Percentiles rank a stretch among this genome's conserved stretches.
Conservation (phyloP, 2,329 filamentous ascomycete genomes). For the Colletotrichum sp. region DNA sequence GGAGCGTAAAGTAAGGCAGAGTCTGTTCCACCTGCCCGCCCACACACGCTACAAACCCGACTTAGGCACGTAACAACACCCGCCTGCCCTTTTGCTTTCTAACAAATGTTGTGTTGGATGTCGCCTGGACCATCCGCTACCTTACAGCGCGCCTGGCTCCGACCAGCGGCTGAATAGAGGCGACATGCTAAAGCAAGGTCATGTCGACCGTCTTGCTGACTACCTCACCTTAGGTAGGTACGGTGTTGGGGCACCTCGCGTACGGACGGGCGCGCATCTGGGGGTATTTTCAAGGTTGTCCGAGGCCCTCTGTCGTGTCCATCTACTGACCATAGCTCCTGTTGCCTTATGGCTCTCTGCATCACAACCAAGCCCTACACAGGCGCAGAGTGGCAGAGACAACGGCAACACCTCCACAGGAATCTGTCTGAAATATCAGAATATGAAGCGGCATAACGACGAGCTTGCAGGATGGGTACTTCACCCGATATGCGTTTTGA, state of each 20-base stretch:
- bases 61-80: not conserved
- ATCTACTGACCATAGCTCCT: not conserved
- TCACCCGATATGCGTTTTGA: not conserved
- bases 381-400: not conserved
- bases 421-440: not conserved
- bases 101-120: not conserved
- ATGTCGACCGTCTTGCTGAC: not conserved
- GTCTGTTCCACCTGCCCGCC: not conserved
- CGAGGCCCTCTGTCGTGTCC: not conserved
- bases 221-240: not conserved
- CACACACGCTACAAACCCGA: not conserved
- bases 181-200: not conserved
- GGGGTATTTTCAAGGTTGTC: not conserved
- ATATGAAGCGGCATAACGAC: not conserved
- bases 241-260: not conserved
- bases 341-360: not conserved
- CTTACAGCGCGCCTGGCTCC: not conserved
- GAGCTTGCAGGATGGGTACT: conserved; percentile 2
- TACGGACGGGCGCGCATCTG: not conserved
- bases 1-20: not conserved
- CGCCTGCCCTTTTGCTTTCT: not conserved
- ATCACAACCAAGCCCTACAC: not conserved
- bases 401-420: not conserved
- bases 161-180: not conserved
- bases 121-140: not conserved